Conservation (phyloP, 1,284 basidiomycete genomes). For the Rhodotorula sp. region DNA sequence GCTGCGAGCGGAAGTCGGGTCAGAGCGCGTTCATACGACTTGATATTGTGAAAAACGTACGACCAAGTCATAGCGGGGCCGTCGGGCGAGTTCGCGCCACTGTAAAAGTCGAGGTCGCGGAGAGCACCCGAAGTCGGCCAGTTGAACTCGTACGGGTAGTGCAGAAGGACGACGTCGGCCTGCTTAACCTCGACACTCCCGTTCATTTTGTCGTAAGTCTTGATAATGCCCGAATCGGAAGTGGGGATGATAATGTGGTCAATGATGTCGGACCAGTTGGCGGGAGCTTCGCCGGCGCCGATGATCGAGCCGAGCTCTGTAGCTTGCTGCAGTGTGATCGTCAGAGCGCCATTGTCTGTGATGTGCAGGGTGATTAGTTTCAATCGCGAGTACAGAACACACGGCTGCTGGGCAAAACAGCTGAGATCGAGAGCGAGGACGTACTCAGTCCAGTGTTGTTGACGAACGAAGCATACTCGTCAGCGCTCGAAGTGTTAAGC, state of each 20-base stretch:
- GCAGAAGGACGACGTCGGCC: conserved; percentile 45
- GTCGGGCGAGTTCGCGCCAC: conserved; percentile 23
- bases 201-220: conserved; percentile 45
- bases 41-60: not conserved
- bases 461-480: conserved; percentile 28
- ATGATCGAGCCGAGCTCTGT: conserved; percentile 33
- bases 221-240: conserved; percentile 36
- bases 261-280: conserved; percentile 40
- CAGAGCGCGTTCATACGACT: not conserved
- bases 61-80: conserved; percentile 47
- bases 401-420: not conserved
- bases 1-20: not conserved
- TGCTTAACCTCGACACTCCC: conserved; percentile 44
- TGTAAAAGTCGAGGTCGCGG: conserved; percentile 44
- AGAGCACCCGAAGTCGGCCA: conserved; percentile 1
- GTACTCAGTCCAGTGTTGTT: conserved; percentile 25
- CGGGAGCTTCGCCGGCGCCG: conserved; percentile 16
- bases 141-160: conserved; percentile 42
- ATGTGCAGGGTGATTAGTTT: conserved; percentile 18
- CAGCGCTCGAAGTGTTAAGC: conserved; percentile 33
- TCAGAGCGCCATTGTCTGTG: conserved; percentile 44
- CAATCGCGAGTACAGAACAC: no score
- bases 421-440: not conserved
- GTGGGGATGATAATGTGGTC: conserved; percentile 34
- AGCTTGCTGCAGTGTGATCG: conserved; percentile 35